Conservation (phyloP, 2,329 filamentous ascomycete genomes). For the Pseudocercospora fijiensis region DNA sequence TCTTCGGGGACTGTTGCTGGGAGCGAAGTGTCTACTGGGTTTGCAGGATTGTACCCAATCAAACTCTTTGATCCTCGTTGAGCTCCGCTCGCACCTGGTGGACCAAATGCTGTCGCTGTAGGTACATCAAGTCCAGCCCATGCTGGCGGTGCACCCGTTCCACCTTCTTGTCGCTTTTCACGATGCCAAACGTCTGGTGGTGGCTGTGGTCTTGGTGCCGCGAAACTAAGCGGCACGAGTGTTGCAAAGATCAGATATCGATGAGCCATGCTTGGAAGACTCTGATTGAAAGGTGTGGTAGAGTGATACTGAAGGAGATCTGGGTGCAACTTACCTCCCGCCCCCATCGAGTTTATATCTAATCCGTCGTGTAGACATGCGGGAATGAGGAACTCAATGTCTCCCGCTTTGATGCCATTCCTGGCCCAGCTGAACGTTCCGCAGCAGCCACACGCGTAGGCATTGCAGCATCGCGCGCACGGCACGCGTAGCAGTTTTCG, state of each 20-base stretch:
- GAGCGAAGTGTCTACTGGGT: slow-evolving; percentile 34
- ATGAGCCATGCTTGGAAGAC: background rate
- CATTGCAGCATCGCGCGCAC: background rate
- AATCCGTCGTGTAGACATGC: background rate
- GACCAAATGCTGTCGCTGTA: slow-evolving; percentile 26
- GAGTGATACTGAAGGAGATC: background rate
- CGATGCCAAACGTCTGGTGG: background rate
- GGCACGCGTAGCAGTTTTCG: background rate
- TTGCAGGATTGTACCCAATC: slow-evolving; percentile 38
- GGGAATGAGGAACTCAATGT: background rate
- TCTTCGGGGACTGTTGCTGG: slow-evolving; percentile 38
- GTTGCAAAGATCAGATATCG: slow-evolving; percentile 2
- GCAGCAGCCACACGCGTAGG: background rate
- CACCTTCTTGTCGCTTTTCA: slow-evolving; percentile 10
- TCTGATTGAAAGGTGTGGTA: background rate
- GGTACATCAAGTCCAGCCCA: slow-evolving; percentile 20
- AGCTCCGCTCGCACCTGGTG: slow-evolving; percentile 39
- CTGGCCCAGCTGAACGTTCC: background rate
- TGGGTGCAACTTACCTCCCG: background rate
- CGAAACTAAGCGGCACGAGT: slow-evolving; percentile 5
- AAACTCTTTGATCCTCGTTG: slow-evolving; percentile 38
- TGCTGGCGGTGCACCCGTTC: slow-evolving; percentile 18
- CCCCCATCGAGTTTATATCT: background rate
- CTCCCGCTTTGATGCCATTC: background rate
- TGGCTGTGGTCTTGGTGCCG: background rate